Conservation (phyloP, 2,329 filamentous ascomycete species). For the Paecilomyces dactylethromorphus region DNA sequence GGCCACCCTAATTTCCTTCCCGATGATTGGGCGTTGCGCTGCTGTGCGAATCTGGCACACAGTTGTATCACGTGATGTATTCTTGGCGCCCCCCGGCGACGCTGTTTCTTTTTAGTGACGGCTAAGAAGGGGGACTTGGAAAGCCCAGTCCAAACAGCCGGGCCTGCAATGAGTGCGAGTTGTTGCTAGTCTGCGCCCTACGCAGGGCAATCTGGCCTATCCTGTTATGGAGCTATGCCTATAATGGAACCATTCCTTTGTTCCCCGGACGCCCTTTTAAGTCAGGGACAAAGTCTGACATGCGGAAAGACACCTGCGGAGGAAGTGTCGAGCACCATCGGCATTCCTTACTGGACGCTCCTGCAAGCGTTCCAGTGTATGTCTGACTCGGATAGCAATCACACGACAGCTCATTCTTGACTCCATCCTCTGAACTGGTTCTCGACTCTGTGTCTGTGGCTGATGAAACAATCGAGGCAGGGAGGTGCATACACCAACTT, state of each 20-base stretch:
- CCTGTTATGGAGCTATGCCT: too few relatives aligned
- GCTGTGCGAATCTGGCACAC: not conserved
- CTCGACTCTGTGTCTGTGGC: not conserved
- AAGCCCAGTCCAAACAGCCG: not conserved
- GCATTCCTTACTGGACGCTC: not conserved
- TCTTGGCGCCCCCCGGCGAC: not conserved
- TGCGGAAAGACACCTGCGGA: not conserved
- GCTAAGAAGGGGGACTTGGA: not conserved
- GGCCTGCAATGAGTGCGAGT: too few relatives aligned
- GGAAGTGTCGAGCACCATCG: not conserved
- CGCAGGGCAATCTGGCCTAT: too few relatives aligned
- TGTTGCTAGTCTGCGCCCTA: too few relatives aligned
- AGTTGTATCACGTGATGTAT: not conserved
- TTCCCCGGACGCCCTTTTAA: not conserved
- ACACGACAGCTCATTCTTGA: not conserved
- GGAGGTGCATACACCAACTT: too few relatives aligned
- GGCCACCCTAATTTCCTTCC: not conserved
- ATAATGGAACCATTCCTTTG: not conserved
- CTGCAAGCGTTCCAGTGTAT: not conserved
- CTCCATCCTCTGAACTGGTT: not conserved
- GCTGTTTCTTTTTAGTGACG: not conserved
- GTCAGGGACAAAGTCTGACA: not conserved
- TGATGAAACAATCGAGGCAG: too few relatives aligned
- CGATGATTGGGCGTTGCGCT: not conserved
- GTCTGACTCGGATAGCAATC: not conserved